These are phyloP conservation scores for Elaeis guineensis DNA, from an alignment of 176 grass and related monocot species.

Conservation along the genomic window DNA sequence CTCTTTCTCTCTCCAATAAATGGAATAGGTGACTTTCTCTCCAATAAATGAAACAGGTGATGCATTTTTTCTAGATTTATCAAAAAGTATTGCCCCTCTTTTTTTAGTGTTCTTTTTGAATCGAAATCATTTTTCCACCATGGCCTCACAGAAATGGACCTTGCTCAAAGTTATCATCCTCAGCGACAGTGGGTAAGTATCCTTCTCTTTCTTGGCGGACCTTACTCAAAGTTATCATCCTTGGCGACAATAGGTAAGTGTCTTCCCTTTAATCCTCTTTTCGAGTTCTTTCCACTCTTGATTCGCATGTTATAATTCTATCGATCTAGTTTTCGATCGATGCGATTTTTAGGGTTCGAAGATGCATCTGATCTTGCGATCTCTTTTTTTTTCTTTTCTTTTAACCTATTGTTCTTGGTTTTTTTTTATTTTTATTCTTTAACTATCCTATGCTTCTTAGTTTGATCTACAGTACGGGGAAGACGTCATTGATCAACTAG, in stretches of 20 bases:
- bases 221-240: slow-evolving; percentile 51
- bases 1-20: too few species aligned
- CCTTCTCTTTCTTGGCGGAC: too few species aligned
- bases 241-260: slow-evolving; percentile 35
- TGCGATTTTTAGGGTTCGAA: neutral
- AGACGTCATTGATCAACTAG: slow-evolving; percentile 99
- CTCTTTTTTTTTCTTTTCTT: neutral
- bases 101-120: too few species aligned
- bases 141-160: slow-evolving; percentile 38
- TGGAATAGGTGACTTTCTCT: too few species aligned
- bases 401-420: neutral
- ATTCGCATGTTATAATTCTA: too few species aligned
- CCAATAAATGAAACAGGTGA: too few species aligned
- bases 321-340: neutral
- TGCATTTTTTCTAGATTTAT: too few species aligned
- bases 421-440: neutral
- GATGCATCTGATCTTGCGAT: too few species aligned
- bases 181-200: too few species aligned
- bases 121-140: neutral
- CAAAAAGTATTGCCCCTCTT: too few species aligned
- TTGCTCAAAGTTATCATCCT: too few species aligned
- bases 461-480: slow-evolving; percentile 54
- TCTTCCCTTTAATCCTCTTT: neutral
- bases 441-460: slow-evolving; percentile 5
- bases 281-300: neutral